Percentiles rank a stretch among this genome's conserved stretches.
phyloP scores from a whole-genome alignment of 2,329 filamentous ascomycete species.

The Remersonia thermophila region DNA sequence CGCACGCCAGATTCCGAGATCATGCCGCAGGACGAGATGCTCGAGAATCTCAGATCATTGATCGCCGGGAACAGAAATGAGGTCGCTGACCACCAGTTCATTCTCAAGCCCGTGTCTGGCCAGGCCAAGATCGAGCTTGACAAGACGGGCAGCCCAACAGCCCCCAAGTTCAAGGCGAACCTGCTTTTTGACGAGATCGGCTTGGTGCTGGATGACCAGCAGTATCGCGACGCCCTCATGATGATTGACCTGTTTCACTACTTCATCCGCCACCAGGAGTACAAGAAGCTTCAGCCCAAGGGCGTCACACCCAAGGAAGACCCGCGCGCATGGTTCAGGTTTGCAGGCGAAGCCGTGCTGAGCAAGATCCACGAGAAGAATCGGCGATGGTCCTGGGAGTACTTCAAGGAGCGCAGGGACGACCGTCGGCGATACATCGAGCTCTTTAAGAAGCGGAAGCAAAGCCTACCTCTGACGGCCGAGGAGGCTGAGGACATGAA shows the following conservation, averaged over 20 bases:
- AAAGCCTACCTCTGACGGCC: conserved; percentile 55
- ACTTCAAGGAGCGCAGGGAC: conserved; percentile 84
- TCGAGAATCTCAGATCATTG: conserved; percentile 64
- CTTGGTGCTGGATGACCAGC: conserved; percentile 91
- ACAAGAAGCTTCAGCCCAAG: conserved; percentile 84
- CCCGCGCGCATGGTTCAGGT: conserved; percentile 81
- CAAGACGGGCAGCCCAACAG: conserved; percentile 70
- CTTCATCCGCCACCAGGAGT: conserved; percentile 94
- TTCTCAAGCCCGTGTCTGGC: conserved; percentile 89
- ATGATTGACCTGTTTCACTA: conserved; percentile 98
- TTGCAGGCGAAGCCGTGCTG: conserved; percentile 79
- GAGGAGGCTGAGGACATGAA: conserved; percentile 63
- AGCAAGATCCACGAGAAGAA: conserved; percentile 94
- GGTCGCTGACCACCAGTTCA: conserved; percentile 63
- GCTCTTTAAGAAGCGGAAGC: conserved; percentile 88
- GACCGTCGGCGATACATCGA: conserved; percentile 82
- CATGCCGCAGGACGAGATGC: conserved; percentile 62
- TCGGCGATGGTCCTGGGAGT: conserved; percentile 88
- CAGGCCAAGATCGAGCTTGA: conserved; percentile 90
- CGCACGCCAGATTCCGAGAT: conserved; percentile 46
- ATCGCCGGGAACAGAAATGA: conserved; percentile 58
- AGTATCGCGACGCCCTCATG: conserved; percentile 96
- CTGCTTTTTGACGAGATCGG: conserved; percentile 95
- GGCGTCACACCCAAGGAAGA: conserved; percentile 72
- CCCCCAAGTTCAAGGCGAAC: conserved; percentile 79